These are phyloP conservation scores for Camillea tinctor DNA, from an alignment of 2,329 filamentous ascomycete species.

Conservation along the genomic window DNA sequence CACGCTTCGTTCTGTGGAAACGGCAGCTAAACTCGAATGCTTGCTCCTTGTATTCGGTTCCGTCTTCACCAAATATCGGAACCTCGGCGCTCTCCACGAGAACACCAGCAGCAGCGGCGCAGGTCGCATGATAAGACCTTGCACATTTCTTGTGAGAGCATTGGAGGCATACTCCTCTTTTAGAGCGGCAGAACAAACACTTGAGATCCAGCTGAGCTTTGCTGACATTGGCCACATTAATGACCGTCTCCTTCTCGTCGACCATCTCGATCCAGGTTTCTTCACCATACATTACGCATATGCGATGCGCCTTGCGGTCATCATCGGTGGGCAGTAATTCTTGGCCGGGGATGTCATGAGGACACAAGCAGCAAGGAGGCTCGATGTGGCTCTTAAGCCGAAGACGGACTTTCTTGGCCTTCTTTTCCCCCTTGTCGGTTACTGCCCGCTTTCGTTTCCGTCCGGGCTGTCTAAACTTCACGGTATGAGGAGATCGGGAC, in stretches of 20 bases:
- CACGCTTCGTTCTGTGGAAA: constrained; percentile 86
- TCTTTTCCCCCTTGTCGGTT: constrained; percentile 46
- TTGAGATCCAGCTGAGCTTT: constrained; percentile 88
- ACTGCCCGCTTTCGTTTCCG: constrained; percentile 67
- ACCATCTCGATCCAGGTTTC: constrained; percentile 82
- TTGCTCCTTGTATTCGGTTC: constrained; percentile 87
- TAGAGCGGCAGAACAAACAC: constrained; percentile 91
- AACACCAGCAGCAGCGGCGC: constrained; percentile 86
- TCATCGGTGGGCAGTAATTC: constrained; percentile 86
- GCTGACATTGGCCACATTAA: constrained; percentile 76
- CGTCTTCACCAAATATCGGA: constrained; percentile 84
- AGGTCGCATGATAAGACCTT: constrained; percentile 91
- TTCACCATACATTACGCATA: constrained; percentile 87
- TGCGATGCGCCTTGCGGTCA: constrained; percentile 79
- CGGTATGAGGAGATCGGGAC: constrained; percentile 71
- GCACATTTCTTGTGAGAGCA: constrained; percentile 94
- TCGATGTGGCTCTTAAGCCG: constrained; percentile 69
- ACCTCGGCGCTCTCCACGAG: constrained; percentile 86
- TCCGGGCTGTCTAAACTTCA: constrained; percentile 57
- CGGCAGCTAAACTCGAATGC: constrained; percentile 93
- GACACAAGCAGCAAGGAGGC: constrained; percentile 86
- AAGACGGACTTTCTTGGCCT: constrained; percentile 75
- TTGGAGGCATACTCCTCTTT: constrained; percentile 94
- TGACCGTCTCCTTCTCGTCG: constrained; percentile 70
- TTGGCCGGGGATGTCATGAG: constrained; percentile 80